Evolutionary conservation across 768 basidiomycete species (phyloP).

Genomic region (Boletellus ananas): DNA sequence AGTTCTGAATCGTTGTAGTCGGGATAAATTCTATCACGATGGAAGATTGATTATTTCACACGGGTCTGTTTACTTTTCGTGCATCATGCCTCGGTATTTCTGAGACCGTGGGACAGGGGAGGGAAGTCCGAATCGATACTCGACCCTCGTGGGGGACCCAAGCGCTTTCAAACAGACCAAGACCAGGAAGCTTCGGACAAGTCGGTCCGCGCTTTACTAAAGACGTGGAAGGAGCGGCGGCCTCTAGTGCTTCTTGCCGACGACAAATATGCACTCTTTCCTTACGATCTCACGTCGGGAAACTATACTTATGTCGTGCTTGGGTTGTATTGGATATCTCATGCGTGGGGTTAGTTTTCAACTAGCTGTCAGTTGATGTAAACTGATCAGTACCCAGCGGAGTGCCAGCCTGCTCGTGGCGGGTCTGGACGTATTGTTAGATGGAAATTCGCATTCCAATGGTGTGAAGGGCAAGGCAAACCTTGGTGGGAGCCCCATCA

Average conservation of each 20-base stretch:
- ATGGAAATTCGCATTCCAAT: constrained; percentile 82
- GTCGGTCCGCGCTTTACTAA: constrained; percentile 67
- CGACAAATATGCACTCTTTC: constrained; percentile 69
- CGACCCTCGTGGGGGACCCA: constrained; percentile 37
- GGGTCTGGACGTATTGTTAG: constrained; percentile 55
- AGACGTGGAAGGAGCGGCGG: constrained; percentile 47
- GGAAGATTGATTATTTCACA: constrained; percentile 80
- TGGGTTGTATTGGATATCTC: constrained; percentile 63
- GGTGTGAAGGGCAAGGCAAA: constrained; percentile 68
- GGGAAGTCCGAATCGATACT: constrained; percentile 63
- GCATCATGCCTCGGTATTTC: background rate
- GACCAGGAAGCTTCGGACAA: constrained; percentile 68
- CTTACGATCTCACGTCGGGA: constrained; percentile 54
- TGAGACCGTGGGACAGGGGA: constrained; percentile 42
- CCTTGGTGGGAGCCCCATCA: constrained; percentile 45
- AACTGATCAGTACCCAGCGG: constrained; percentile 40
- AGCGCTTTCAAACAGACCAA: constrained; percentile 41
- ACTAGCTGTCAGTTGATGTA: background rate
- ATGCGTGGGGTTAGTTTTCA: constrained; percentile 44
- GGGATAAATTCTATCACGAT: constrained; percentile 60
- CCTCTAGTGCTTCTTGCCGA: constrained; percentile 73
- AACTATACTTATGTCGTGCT: constrained; percentile 51
- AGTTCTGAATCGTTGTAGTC: constrained; percentile 39
- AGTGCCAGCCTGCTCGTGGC: constrained; percentile 53
- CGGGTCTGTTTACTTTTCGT: constrained; percentile 47